phyloP scores from a whole-genome alignment of 805 yeast species.

The Myxozyma geophila region DNA sequence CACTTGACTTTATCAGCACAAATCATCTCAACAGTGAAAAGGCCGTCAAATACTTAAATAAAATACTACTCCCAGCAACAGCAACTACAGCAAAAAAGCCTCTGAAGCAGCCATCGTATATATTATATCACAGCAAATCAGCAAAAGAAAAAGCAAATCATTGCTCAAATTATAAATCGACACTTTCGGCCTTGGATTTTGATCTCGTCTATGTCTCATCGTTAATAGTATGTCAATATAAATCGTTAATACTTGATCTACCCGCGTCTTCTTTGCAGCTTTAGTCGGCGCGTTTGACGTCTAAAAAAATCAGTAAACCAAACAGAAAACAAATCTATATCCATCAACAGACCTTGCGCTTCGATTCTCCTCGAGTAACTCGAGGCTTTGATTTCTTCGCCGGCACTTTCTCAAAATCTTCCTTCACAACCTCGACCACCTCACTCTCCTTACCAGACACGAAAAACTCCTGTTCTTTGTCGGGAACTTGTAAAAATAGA shows the following conservation, averaged over 20 bases:
- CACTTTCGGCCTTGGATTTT: neutral
- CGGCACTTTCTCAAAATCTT: neutral
- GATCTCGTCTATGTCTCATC: neutral
- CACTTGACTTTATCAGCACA: too few species aligned
- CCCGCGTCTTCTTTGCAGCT: too few species aligned
- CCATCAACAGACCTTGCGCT: too few species aligned
- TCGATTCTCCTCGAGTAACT: too few species aligned
- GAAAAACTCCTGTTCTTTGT: neutral
- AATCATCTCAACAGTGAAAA: too few species aligned
- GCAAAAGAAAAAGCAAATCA: neutral
- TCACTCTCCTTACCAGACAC: neutral
- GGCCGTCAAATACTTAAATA: too few species aligned
- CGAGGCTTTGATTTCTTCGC: too few species aligned
- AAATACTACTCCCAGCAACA: too few species aligned
- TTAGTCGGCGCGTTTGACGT: too few species aligned
- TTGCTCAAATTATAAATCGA: neutral
- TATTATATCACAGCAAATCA: neutral
- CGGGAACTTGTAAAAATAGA: neutral
- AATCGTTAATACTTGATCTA: neutral
- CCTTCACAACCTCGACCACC: neutral
- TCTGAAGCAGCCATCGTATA: neutral
- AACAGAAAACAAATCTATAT: too few species aligned
- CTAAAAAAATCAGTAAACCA: too few species aligned
- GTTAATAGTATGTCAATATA: neutral
- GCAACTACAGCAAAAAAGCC: neutral